Percentiles rank a stretch among this genome's conserved stretches.
Evolutionary conservation across 2,329 filamentous ascomycete genomes (phyloP).

Genomic region (Cladophialophora carrionii): DNA sequence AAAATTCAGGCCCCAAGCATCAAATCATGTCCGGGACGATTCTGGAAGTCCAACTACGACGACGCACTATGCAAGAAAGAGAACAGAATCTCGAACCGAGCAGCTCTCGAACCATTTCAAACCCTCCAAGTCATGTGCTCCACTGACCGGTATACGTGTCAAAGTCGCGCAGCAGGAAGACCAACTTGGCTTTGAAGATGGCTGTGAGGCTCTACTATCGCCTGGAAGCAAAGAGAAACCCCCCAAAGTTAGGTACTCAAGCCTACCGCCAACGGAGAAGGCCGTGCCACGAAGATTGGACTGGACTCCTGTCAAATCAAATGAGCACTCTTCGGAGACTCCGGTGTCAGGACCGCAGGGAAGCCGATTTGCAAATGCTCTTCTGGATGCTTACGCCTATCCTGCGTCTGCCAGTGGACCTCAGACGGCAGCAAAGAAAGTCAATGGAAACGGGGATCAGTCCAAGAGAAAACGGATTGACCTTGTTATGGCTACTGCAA

Average conservation of each 20-base stretch:
- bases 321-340: background rate
- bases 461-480: slow-evolving; percentile 29
- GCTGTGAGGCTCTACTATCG: background rate
- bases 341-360: slow-evolving; percentile 7
- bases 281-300: slow-evolving; percentile 62
- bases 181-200: background rate
- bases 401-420: background rate
- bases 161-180: background rate
- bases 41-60: background rate
- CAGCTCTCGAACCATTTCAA: slow-evolving; percentile 11
- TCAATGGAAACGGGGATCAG: slow-evolving; percentile 11
- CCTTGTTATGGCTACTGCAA: slow-evolving; percentile 16
- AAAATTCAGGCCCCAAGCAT: slow-evolving; percentile 22
- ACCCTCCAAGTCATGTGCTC: background rate
- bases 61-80: background rate
- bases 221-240: background rate
- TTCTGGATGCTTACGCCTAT: slow-evolving; percentile 24
- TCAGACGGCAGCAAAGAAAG: slow-evolving; percentile 7
- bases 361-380: slow-evolving; percentile 11
- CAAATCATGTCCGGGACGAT: slow-evolving; percentile 5
- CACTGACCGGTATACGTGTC: background rate
- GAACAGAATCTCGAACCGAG: background rate
- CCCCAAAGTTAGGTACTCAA: background rate
- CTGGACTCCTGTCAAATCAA: slow-evolving; percentile 67
- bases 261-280: slow-evolving; percentile 42